Conservation (phyloP, 306 rosid genomes). For the Citrullus colocynthis region DNA sequence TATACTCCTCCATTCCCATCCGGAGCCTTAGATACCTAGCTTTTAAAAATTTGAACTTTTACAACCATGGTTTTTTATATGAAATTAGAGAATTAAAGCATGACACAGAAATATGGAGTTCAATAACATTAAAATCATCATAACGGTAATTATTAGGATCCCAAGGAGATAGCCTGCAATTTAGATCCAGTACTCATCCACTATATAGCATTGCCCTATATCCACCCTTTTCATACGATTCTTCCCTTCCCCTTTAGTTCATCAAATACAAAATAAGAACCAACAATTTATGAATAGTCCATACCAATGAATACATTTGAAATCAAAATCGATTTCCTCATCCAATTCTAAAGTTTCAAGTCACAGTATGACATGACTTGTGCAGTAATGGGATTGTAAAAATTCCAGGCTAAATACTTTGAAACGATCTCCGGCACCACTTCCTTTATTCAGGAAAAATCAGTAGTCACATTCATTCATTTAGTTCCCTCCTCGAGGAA, state of each 20-base stretch:
- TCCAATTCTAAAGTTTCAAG: not conserved
- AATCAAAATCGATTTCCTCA: not conserved
- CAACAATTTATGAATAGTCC: not conserved
- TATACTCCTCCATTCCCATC: slow-evolving; percentile 99
- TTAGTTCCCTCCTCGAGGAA: not conserved
- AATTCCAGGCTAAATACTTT: not conserved
- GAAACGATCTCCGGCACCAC: not conserved
- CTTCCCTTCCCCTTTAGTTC: not conserved
- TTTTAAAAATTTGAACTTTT: slow-evolving; percentile 22
- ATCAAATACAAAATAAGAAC: not conserved
- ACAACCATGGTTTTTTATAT: slow-evolving; percentile 12
- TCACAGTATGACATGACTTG: not conserved
- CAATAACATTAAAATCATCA: not conserved
- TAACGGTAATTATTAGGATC: not conserved
- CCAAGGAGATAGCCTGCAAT: not conserved
- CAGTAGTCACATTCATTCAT: not conserved
- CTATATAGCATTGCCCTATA: not conserved
- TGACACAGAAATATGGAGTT: not conserved
- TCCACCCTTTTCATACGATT: not conserved
- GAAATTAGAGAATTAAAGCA: not conserved
- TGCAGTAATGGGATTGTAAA: not conserved
- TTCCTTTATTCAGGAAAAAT: not conserved
- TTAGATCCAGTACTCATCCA: not conserved
- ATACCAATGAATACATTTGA: not conserved
- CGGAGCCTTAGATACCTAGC: slow-evolving; percentile 93